Evolutionary conservation across 768 basidiomycete genomes (phyloP).

Genomic region (Trametes punicea): DNA sequence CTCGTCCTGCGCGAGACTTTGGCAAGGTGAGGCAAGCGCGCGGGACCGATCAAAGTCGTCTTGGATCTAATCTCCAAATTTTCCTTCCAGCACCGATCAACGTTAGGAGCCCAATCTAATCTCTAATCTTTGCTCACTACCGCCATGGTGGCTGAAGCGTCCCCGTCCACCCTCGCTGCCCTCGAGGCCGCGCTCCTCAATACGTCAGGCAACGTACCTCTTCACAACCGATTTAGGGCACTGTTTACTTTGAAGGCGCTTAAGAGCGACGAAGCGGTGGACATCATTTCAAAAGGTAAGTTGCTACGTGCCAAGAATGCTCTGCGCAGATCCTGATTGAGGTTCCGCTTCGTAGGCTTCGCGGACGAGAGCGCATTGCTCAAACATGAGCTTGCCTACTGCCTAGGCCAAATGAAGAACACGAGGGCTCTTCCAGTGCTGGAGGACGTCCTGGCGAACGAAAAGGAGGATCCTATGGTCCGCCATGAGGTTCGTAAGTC

Average conservation of each 20-base stretch:
- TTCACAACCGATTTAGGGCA: constrained; percentile 87
- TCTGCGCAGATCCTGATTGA: background rate
- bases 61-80: constrained; percentile 25
- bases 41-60: constrained; percentile 5
- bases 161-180: constrained; percentile 49
- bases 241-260: constrained; percentile 90
- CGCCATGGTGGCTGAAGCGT: constrained; percentile 23
- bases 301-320: background rate
- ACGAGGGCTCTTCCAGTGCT: constrained; percentile 73
- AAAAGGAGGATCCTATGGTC: constrained; percentile 88
- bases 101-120: constrained; percentile 22
- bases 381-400: constrained; percentile 97
- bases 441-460: constrained; percentile 68
- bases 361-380: constrained; percentile 83
- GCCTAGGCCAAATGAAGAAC: constrained; percentile 87
- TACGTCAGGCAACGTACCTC: constrained; percentile 59
- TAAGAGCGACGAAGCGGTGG: constrained; percentile 72
- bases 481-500: constrained; percentile 76
- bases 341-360: constrained; percentile 55
- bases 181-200: constrained; percentile 83
- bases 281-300: constrained; percentile 82
- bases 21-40: background rate
- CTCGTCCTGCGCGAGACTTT: constrained; percentile 2
- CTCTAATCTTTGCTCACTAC: constrained; percentile 18
- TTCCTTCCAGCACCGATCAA: constrained; percentile 5